Evolutionary conservation across 73 alveolate genomes (phyloP).

Genomic region (Paramecium sexaurelia): DNA sequence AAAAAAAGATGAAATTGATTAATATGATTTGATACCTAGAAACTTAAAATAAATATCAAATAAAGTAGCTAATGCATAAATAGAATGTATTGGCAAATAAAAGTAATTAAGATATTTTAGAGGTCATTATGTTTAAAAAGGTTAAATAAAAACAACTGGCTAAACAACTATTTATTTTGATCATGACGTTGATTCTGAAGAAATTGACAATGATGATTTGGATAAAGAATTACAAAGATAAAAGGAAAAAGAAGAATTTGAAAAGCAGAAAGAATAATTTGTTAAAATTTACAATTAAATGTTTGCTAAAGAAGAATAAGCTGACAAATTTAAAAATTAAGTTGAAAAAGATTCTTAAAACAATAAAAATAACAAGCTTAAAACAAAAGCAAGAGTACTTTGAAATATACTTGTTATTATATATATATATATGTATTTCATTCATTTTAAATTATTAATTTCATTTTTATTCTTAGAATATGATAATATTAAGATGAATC

Average conservation of each 20-base stretch:
- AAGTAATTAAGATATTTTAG: background rate
- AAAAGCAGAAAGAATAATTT: background rate
- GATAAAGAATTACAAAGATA: background rate
- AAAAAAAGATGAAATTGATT: background rate
- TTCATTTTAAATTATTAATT: background rate
- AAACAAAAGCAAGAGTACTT: background rate
- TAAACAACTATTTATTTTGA: background rate
- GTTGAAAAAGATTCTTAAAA: background rate
- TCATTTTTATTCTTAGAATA: background rate
- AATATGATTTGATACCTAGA: background rate
- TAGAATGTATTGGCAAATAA: background rate
- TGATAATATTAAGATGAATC: background rate
- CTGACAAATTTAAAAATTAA: background rate
- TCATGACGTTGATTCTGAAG: constrained; percentile 27
- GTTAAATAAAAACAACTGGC: background rate
- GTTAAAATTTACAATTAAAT: background rate
- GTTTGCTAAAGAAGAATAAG: background rate
- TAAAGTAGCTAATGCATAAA: background rate
- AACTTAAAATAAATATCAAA: background rate
- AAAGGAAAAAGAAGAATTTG: background rate
- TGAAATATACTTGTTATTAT: background rate
- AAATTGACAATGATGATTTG: constrained; percentile 1
- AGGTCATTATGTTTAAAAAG: background rate
- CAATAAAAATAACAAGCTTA: background rate
- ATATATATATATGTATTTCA: background rate